phyloP scores from a whole-genome alignment of 257 asterid species.

The Capsicum baccatum region DNA sequence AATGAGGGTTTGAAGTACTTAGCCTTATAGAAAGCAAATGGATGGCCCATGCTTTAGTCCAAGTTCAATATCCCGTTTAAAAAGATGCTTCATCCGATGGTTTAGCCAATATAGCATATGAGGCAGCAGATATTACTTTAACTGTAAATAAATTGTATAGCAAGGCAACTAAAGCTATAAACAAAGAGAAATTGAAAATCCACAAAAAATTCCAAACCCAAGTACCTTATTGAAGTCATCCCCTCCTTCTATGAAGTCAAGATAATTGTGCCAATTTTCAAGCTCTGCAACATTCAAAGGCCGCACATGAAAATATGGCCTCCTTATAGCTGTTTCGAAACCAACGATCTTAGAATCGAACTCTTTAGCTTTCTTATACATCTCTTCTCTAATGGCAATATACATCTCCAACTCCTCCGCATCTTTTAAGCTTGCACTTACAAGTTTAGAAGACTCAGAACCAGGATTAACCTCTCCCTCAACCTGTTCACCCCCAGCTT shows the following conservation, averaged over 20 bases:
- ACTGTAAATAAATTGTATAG: conserved; percentile 88
- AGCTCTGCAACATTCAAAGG: conserved; percentile 90
- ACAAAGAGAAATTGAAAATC: conserved; percentile 45
- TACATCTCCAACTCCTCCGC: conserved; percentile 99
- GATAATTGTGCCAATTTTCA: conserved; percentile 97
- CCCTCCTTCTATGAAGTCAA: conserved; percentile 84
- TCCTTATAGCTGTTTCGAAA: conserved; percentile 89
- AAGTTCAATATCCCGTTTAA: conserved; percentile 94
- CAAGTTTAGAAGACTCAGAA: conserved; percentile 62
- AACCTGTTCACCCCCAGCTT: conserved; percentile 54
- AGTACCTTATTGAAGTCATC: conserved; percentile 92
- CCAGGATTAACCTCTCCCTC: conserved; percentile 72
- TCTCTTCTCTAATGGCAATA: conserved; percentile 88
- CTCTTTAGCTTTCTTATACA: conserved; percentile 89
- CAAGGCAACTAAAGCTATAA: conserved; percentile 88
- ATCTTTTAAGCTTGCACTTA: conserved; percentile 76
- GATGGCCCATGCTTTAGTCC: conserved; percentile 98
- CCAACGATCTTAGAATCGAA: conserved; percentile 87
- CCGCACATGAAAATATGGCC: conserved; percentile 98
- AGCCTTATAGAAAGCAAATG: conserved; percentile 94
- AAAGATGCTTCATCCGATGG: conserved; percentile 95
- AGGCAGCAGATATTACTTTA: conserved; percentile 89
- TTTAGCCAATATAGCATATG: conserved; percentile 94
- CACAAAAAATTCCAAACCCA: conserved; percentile 40
- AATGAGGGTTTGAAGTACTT: conserved; percentile 97